These are phyloP conservation scores for Senna siamea DNA, from an alignment of 306 rosid species.

Conservation along the genomic window DNA sequence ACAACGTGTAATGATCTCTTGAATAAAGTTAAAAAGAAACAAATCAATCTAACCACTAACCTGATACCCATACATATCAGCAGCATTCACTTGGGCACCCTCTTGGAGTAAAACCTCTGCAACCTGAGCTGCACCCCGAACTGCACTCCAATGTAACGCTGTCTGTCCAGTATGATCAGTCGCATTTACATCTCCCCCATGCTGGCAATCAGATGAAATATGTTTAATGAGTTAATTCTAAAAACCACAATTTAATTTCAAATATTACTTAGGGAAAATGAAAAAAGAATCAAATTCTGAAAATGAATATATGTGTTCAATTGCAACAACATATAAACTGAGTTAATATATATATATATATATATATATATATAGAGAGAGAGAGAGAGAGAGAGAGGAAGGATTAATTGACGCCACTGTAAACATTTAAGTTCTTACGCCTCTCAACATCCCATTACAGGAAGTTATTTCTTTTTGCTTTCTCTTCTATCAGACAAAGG, in stretches of 20 bases:
- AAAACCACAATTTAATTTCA: conserved; percentile 6
- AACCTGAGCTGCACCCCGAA: conserved; percentile 89
- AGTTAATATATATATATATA: no score
- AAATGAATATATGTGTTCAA: neutral
- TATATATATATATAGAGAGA: no score
- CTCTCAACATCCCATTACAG: no score
- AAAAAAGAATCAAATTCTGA: neutral
- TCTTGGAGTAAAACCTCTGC: conserved; percentile 94
- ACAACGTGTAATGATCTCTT: neutral
- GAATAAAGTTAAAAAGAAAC: conserved; percentile 13
- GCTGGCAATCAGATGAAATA: conserved; percentile 59
- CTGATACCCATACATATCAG: conserved; percentile 97
- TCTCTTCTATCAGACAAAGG: no score
- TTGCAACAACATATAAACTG: conserved; percentile 13
- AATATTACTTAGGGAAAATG: neutral
- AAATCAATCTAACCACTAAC: conserved; percentile 45
- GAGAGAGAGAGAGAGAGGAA: no score
- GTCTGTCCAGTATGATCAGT: conserved; percentile 91
- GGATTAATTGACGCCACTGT: no score
- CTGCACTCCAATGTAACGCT: conserved; percentile 97
- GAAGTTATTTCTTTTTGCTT: no score
- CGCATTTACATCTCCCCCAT: conserved; percentile 91
- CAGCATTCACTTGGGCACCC: conserved; percentile 74
- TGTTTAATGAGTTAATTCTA: conserved; percentile 10
- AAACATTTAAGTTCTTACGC: no score